Percentiles rank a stretch among this genome's conserved stretches.
Evolutionary conservation across 441 rosid genomes (phyloP).

Genomic region (Mallotus japonicus): DNA sequence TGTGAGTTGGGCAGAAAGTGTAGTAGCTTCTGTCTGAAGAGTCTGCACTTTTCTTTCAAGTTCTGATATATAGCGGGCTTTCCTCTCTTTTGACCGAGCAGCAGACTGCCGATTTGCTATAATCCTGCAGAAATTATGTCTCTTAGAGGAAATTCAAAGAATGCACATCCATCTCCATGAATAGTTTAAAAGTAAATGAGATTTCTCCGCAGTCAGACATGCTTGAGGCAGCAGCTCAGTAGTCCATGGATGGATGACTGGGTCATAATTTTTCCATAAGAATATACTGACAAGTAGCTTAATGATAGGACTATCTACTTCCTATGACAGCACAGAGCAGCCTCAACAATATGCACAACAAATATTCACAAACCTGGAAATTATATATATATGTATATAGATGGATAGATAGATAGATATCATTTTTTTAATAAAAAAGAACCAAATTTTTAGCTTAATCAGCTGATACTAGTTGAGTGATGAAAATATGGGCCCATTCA

Average conservation of each 20-base stretch:
- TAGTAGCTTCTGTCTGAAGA: constrained; percentile 88
- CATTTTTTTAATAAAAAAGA: too few species aligned
- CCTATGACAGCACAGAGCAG: too few species aligned
- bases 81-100: constrained; percentile 87
- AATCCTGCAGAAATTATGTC: constrained; percentile 42
- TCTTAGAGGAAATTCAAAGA: constrained; percentile 6
- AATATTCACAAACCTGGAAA: too few species aligned
- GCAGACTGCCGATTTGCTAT: constrained; percentile 89
- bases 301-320: too few species aligned
- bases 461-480: too few species aligned
- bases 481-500: too few species aligned
- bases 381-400: too few species aligned
- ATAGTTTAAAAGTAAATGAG: not conserved
- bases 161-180: not conserved
- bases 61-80: constrained; percentile 75
- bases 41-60: constrained; percentile 87
- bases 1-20: constrained; percentile 83
- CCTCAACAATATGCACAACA: too few species aligned
- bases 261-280: not conserved
- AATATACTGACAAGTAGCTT: not conserved
- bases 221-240: not conserved
- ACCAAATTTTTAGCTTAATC: too few species aligned
- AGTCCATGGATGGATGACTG: not conserved
- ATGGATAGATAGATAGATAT: too few species aligned
- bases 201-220: not conserved